Base-by-base conservation (phyloP, 2,329 filamentous ascomycete species). In the Metarhizium sp. region DNA sequence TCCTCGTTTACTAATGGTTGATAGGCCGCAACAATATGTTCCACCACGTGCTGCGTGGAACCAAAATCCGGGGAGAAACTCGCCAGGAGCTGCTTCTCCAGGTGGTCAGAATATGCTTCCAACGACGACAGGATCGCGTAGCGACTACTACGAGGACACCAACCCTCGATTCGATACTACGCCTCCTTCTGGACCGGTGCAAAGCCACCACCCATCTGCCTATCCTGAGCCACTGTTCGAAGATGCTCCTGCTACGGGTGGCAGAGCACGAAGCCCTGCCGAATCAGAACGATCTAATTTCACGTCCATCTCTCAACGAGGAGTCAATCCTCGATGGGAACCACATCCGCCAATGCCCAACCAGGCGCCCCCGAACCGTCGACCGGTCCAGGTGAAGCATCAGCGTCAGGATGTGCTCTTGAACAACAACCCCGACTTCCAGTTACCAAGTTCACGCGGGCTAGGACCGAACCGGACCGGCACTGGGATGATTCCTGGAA, bases 351-450 rank as follows among this genome's bases (percentile, higher is more conserved):
- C 73, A 16, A 68, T 75, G 42, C 68, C 73, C 62, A 73, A 69
- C 60, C 72, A 62, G 61, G 73, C 64, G 65, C 73, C 71, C 55
- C 73, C 71, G 20, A 69, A 73, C 42, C 73, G 74, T 43, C 65
- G 72, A 54, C 75, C 75, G 29, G 71, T 74, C 25, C 79, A 77
- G 64, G 74, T 81, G 64, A 80, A 80, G 56, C 83, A 86, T 61
- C 75, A 82, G 63, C 80, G 81, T 58, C 83, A 86, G 61, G 89
- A 95, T 61, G 78, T 91, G 51, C 73, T 95, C 43, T 75, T 95
- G 57, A 84, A 85, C 63, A 96, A 95, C 65, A 96, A 95, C 64
- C 91, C 92, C 0, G 91, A 96, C 69, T 96, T 96, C 71, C 80
- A 87, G 60, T 69, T 96, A 32, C 86, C 85, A 1, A 72, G 71